Evolutionary conservation across 495 filamentous ascomycete species (phyloP).

Genomic region (Acidiella bohemica): DNA sequence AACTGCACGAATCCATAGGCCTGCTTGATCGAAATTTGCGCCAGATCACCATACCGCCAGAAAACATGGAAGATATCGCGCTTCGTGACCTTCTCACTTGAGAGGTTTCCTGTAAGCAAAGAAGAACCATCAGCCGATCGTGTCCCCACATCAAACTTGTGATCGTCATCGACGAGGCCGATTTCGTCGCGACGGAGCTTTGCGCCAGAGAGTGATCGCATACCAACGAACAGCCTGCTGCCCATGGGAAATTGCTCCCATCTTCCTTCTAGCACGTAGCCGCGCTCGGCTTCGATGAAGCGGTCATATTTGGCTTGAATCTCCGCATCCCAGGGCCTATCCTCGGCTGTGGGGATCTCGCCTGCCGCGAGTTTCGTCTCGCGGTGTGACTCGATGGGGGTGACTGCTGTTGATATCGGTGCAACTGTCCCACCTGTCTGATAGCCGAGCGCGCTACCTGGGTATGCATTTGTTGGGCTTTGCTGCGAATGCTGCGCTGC

Average conservation of each 20-base stretch:
- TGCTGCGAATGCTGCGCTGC: too few species aligned
- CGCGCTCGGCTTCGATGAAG: slow-evolving; percentile 65
- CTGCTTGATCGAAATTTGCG: slow-evolving; percentile 92
- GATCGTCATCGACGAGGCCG: background rate
- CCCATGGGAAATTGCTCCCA: slow-evolving; percentile 87
- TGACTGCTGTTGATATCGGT: slow-evolving; percentile 2
- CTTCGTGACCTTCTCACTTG: slow-evolving; percentile 85
- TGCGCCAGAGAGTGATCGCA: slow-evolving; percentile 27
- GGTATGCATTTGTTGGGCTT: too few species aligned
- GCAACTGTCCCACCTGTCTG: background rate
- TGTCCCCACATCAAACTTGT: background rate
- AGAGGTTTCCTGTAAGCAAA: slow-evolving; percentile 62
- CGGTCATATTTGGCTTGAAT: slow-evolving; percentile 65
- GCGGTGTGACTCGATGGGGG: slow-evolving; percentile 6
- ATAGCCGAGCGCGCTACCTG: too few species aligned
- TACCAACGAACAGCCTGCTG: slow-evolving; percentile 85
- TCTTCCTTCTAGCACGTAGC: slow-evolving; percentile 72
- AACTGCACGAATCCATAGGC: slow-evolving; percentile 97
- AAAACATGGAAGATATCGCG: slow-evolving; percentile 86
- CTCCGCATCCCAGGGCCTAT: slow-evolving; percentile 43
- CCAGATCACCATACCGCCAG: slow-evolving; percentile 69
- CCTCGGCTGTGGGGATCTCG: slow-evolving; percentile 19
- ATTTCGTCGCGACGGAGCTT: slow-evolving; percentile 5
- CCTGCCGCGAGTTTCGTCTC: slow-evolving; percentile 5
- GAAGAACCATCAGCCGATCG: slow-evolving; percentile 1